Base-by-base conservation (phyloP, 108 stramenopile species). In the Nannochloropsis oceanica region DNA sequence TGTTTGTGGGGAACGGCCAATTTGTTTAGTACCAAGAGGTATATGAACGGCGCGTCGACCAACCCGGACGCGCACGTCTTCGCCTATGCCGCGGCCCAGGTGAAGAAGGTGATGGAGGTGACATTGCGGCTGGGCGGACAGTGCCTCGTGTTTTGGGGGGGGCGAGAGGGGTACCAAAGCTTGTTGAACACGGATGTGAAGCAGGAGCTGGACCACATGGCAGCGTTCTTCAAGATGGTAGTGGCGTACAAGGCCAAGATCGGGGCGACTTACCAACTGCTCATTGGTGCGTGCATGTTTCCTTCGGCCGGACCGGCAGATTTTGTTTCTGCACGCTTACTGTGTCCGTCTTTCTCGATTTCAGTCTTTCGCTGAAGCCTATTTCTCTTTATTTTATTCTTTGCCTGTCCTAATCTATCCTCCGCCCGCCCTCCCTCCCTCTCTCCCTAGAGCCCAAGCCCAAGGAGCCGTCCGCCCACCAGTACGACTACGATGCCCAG, bases 401-500 rank as follows among this genome's bases (percentile, higher is more conserved):
- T 3, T n/a, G 18, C 59, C 2, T n/a, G 5, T 73, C 59, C n/a
- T n/a, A 7, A 18, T 9, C 59, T 0, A 73, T n/a, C 59, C 59
- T 73, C 22, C 59, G 18, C 59, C 59, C n/a, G 22, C 59, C 59
- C 0, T 73, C n/a, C n/a, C 59, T n/a, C 0, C 18, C n/a, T 13
- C 46, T 18, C 46, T n/a, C 59, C 22, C 59, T n/a, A 73, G 93
- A 93, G 86, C 93, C 93, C 79, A 93, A 93, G 86, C 93, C 93
- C 9, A 85, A 92, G 24, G 93, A 93, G 82, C 93, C 93, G 12
- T 90, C 89, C 80, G 92, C 92, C 83, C 93, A 93, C 86, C 93
- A 93, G 84, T 93, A 93, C 85, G 93, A 93, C 88, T 93, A 93
- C 84, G 93, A 93, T 83, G 93, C 92, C 42, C 92, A 92, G 82